Evolutionary conservation across 805 yeast genomes (phyloP).

Genomic region (Starmerella roubikii): DNA sequence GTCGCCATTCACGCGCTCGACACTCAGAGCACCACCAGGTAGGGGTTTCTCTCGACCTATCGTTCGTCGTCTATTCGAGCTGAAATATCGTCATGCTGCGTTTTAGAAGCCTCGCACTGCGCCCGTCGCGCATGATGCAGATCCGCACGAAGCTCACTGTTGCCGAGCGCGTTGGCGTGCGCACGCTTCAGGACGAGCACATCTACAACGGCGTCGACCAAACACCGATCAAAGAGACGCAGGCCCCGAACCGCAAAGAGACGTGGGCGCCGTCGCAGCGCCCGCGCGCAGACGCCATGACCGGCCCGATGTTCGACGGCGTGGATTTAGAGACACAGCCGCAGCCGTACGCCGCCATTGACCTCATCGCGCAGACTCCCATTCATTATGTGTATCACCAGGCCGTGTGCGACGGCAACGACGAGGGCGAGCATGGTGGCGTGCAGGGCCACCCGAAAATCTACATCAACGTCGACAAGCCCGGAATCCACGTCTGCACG

Average conservation of each 20-base stretch:
- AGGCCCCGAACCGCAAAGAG: slow-evolving; percentile 61
- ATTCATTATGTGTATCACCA: slow-evolving; percentile 46
- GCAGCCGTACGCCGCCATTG: slow-evolving; percentile 71
- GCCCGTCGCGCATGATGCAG: background rate
- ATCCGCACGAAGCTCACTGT: slow-evolving; percentile 16
- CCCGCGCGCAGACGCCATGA: slow-evolving; percentile 41
- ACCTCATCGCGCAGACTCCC: slow-evolving; percentile 63
- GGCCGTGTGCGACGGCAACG: slow-evolving; percentile 70
- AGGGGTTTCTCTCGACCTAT: background rate
- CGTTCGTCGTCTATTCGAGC: background rate
- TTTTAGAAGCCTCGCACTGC: background rate
- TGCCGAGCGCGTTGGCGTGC: slow-evolving; percentile 12
- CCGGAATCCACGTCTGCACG: slow-evolving; percentile 59
- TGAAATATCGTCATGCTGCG: background rate
- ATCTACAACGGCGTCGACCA: slow-evolving; percentile 18
- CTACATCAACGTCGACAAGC: slow-evolving; percentile 65
- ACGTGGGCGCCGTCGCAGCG: slow-evolving; percentile 65
- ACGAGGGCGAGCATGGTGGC: slow-evolving; percentile 37
- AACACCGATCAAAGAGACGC: slow-evolving; percentile 27
- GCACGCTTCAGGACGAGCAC: slow-evolving; percentile 10
- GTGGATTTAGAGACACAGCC: slow-evolving; percentile 58
- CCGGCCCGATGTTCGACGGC: slow-evolving; percentile 58
- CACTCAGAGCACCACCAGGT: too few species aligned
- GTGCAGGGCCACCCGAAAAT: slow-evolving; percentile 73
- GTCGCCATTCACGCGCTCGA: too few species aligned